Percentiles rank a stretch among this genome's conserved stretches.
Conservation (phyloP, 1,284 basidiomycete species). For the Rhodotorula glutinis region DNA sequence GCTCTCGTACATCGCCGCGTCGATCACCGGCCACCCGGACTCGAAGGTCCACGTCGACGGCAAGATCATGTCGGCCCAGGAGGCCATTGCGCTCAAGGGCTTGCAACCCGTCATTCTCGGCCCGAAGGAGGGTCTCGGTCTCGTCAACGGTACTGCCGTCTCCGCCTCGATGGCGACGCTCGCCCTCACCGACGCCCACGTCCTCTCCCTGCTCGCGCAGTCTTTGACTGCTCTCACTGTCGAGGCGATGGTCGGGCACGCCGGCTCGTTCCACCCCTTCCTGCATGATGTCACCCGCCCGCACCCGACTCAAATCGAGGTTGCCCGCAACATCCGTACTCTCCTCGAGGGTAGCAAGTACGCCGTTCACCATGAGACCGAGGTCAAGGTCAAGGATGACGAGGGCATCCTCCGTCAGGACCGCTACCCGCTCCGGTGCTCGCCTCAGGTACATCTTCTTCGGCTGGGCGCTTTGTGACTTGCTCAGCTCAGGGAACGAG, state of each 20-base stretch:
- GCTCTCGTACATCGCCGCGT: conserved; percentile 76
- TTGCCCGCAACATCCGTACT: conserved; percentile 63
- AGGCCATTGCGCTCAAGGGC: conserved; percentile 64
- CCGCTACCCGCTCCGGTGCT: conserved; percentile 71
- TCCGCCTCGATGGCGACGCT: conserved; percentile 55
- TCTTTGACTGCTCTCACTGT: conserved; percentile 78
- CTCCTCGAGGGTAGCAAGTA: conserved; percentile 66
- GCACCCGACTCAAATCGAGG: conserved; percentile 81
- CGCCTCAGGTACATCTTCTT: conserved; percentile 57
- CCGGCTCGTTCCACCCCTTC: conserved; percentile 72
- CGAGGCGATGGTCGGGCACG: conserved; percentile 67
- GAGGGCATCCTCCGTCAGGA: conserved; percentile 68
- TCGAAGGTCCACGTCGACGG: conserved; percentile 56
- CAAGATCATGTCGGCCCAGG: conserved; percentile 43
- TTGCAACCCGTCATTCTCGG: conserved; percentile 61
- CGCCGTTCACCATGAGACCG: conserved; percentile 61
- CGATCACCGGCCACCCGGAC: conserved; percentile 72
- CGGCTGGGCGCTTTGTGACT: not conserved
- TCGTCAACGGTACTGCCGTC: conserved; percentile 77
- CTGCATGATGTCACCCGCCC: conserved; percentile 73
- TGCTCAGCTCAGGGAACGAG: not conserved
- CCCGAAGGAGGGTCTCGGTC: conserved; percentile 58
- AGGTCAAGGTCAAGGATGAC: conserved; percentile 65
- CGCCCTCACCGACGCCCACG: conserved; percentile 67
- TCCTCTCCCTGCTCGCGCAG: conserved; percentile 67